phyloP scores from a whole-genome alignment of 768 basidiomycete genomes.

The Pleurotus sapidus region DNA sequence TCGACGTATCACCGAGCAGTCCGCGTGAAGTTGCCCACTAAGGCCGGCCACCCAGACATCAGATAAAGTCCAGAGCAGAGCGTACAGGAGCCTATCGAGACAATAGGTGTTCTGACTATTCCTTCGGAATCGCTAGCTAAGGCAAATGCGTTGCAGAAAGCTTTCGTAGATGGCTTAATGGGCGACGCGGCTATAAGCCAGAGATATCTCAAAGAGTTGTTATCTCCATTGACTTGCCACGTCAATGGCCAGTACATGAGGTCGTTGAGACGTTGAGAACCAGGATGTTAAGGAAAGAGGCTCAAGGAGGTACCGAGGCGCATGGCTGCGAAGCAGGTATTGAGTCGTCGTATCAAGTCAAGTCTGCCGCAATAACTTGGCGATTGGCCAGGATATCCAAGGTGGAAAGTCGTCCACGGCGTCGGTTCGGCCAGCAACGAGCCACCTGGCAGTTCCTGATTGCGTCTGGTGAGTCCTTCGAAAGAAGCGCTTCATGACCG shows the following conservation, averaged over 20 bases:
- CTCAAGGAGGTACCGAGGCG: not conserved
- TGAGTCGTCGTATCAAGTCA: not conserved
- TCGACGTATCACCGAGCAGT: too few relatives aligned
- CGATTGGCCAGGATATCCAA: not conserved
- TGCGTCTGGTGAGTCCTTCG: too few relatives aligned
- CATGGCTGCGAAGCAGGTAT: not conserved
- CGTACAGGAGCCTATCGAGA: too few relatives aligned
- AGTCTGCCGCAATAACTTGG: not conserved
- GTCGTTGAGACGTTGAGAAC: not conserved
- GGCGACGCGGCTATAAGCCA: not conserved
- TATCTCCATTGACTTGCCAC: conserved; percentile 8
- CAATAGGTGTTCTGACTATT: too few relatives aligned
- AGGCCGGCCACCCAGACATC: not conserved
- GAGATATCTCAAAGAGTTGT: not conserved
- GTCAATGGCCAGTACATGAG: not conserved
- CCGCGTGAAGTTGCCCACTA: too few relatives aligned
- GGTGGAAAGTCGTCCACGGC: not conserved
- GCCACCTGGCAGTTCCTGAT: not conserved
- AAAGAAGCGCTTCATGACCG: too few relatives aligned
- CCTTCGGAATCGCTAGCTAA: not conserved
- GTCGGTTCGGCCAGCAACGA: not conserved
- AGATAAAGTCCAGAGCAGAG: not conserved
- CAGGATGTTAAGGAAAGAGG: not conserved
- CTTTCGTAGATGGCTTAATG: not conserved
- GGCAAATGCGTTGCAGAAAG: not conserved